Evolutionary conservation across 345 rosid species (phyloP).

Genomic region (Gossypium raimondii): DNA sequence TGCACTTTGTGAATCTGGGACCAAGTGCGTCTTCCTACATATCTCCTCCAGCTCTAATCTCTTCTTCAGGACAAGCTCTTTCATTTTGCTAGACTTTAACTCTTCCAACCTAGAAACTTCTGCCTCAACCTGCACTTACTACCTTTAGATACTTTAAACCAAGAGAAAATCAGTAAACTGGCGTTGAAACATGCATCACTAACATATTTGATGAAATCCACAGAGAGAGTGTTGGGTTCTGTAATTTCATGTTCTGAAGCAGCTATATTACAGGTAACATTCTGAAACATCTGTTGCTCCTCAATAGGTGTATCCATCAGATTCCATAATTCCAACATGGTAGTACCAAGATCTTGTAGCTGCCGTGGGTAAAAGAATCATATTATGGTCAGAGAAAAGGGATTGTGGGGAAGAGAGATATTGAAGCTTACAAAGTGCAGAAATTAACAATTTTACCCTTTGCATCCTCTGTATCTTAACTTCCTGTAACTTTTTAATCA

Average conservation of each 20-base stretch:
- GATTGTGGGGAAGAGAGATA: not conserved
- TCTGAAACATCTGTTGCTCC: conserved; percentile 87
- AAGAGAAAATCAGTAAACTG: not conserved
- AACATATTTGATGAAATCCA: conserved; percentile 71
- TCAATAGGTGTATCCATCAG: conserved; percentile 97
- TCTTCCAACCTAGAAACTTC: conserved; percentile 86
- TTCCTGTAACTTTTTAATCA: conserved; percentile 53
- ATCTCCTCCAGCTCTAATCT: conserved; percentile 79
- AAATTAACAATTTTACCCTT: conserved; percentile 41
- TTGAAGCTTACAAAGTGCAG: conserved; percentile 3
- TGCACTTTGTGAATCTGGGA: conserved; percentile 55
- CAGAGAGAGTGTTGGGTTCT: conserved; percentile 78
- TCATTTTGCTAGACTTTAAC: conserved; percentile 92
- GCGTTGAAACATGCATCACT: conserved; percentile 28
- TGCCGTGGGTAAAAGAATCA: conserved; percentile 30
- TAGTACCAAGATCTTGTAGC: conserved; percentile 96
- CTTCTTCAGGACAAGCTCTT: conserved; percentile 91
- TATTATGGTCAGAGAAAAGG: not conserved
- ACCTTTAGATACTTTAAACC: not conserved
- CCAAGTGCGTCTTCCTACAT: conserved; percentile 83
- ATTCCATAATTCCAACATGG: conserved; percentile 94
- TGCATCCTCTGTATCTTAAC: conserved; percentile 85
- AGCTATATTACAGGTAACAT: conserved; percentile 88
- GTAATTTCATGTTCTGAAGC: conserved; percentile 91
- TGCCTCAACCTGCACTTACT: conserved; percentile 58